A percentile compares a stretch with the other conserved stretches of the same genome.
Evolutionary conservation across 176 grass and related monocot genomes (phyloP).

Genomic region (Pontederia crassipes): DNA sequence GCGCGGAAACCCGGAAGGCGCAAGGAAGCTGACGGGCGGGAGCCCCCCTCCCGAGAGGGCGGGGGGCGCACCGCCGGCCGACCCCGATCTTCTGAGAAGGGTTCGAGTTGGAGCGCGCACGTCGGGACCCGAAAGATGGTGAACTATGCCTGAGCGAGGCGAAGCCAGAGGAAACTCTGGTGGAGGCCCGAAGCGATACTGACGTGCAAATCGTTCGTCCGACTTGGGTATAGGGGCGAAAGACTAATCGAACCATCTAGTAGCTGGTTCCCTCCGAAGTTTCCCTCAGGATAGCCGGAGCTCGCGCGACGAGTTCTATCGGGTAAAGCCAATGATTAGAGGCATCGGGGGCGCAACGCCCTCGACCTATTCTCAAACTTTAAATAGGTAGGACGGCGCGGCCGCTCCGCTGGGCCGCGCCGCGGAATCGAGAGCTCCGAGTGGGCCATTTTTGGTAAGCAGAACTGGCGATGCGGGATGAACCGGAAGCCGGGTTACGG

Average conservation of each 20-base stretch:
- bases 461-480: slow-evolving; percentile 26
- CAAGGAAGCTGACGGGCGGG: too few species aligned
- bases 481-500: slow-evolving; percentile 50
- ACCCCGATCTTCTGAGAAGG: slow-evolving; percentile 64
- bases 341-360: slow-evolving; percentile 46
- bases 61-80: too few species aligned
- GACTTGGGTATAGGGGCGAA: slow-evolving; percentile 47
- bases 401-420: too few species aligned
- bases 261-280: too few species aligned
- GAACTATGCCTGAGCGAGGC: slow-evolving; percentile 31
- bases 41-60: too few species aligned
- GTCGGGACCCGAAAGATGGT: slow-evolving; percentile 77
- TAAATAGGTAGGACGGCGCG: slow-evolving; percentile 47
- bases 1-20: slow-evolving; percentile 35
- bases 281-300: too few species aligned
- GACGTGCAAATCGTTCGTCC: slow-evolving; percentile 41
- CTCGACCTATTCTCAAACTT: slow-evolving; percentile 73
- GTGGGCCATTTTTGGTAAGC: slow-evolving; percentile 15
- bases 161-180: slow-evolving; percentile 20
- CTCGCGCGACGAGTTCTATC: too few species aligned
- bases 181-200: slow-evolving; percentile 42
- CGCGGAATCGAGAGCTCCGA: slow-evolving; percentile 8
- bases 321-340: too few species aligned
- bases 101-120: slow-evolving; percentile 59
- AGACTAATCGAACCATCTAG: too few species aligned